A percentile compares a stretch with the other conserved stretches of the same genome.
These are phyloP conservation scores for Prototheca wickerhamii DNA, from an alignment of 163 green algal species.

Conservation along the genomic window DNA sequence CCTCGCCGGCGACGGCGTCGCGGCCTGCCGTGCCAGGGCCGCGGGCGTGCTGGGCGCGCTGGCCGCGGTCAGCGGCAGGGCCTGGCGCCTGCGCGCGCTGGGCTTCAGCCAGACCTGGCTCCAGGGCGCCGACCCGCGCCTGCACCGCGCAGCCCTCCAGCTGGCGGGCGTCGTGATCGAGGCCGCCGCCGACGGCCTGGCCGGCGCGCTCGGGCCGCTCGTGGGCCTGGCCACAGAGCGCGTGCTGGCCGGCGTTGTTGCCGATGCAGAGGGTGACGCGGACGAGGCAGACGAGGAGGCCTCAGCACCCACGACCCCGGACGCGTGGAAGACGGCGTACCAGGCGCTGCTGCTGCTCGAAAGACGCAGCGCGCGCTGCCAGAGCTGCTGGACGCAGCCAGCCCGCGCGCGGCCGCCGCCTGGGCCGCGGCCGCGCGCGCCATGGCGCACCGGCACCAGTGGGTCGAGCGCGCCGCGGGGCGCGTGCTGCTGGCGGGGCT, in stretches of 20 bases:
- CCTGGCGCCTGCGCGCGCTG: constrained; percentile 26
- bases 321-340: constrained; percentile 72
- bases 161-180: constrained; percentile 54
- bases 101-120: constrained; percentile 55
- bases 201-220: constrained; percentile 31
- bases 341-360: constrained; percentile 67
- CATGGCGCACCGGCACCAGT: constrained; percentile 71
- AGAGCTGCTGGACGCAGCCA: too few relatives aligned
- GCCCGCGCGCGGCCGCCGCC: constrained; percentile 2
- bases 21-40: constrained; percentile 27
- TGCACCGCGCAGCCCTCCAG: constrained; percentile 43
- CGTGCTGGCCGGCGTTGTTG: constrained; percentile 13
- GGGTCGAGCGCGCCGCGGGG: constrained; percentile 70
- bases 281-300: constrained; percentile 17
- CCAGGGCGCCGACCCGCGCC: constrained; percentile 26
- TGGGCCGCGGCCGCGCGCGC: constrained; percentile 30
- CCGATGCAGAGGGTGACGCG: constrained; percentile 6
- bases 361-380: constrained; percentile 19
- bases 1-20: constrained; percentile 48
- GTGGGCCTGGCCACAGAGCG: constrained; percentile 20
- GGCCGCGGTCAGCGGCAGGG: constrained; percentile 27
- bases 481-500: constrained; percentile 60
- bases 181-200: constrained; percentile 39
- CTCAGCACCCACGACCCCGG: background rate
- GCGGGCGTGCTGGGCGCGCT: constrained; percentile 42